Evolutionary conservation across 768 basidiomycete genomes (phyloP), one percentile per base, ranked within the genome.

Genomic region (Phaffia australis): DNA sequence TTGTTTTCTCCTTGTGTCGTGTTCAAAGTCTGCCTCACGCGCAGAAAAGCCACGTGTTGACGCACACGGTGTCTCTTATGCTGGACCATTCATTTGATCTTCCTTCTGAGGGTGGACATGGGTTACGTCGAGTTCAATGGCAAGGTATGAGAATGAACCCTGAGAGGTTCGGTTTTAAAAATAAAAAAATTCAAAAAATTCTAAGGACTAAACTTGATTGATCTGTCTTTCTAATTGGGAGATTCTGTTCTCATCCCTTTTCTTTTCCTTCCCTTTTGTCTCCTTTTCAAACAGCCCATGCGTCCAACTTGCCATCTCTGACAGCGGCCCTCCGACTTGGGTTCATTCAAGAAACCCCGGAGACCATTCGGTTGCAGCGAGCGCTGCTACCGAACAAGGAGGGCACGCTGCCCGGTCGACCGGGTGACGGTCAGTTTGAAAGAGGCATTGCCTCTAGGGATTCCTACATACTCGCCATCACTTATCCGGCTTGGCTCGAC

Each of bases 271-370:
- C 47, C 32, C 32, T 29, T 18, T 52, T 16, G 46, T 42, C 19
- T 14, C 57, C n/a, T n/a, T 9, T 4, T 25, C 9, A 7, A 5
- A 35, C 56, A 66, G 65, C 65, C 25, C 60, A 61, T 55, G 32
- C 50, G 9, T 30, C 57, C 46, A 66, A 66, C 65, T 11, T 30
- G 6, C 65, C 65, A 14, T 66, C 65, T 4, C 47, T 61, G 54
- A 56, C 49, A 32, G 67, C 67, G 5, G 67, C 67, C 19, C 27
- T 68, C 29, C 67, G 67, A 0, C 67, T 68, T n/a, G 67, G 67
- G 0, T 51, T 68, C n/a, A 29, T 46, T 15, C 19, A 29, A 25
- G 65, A 66, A 35, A 47, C 56, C 0, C 56, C 59, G 27, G n/a
- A n/a, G 16, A 16, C 58, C 3, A 23, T 60, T 14, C 49, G 48